Conservation (phyloP, 805 yeast species). For the Schwanniomyces polymorphus region DNA sequence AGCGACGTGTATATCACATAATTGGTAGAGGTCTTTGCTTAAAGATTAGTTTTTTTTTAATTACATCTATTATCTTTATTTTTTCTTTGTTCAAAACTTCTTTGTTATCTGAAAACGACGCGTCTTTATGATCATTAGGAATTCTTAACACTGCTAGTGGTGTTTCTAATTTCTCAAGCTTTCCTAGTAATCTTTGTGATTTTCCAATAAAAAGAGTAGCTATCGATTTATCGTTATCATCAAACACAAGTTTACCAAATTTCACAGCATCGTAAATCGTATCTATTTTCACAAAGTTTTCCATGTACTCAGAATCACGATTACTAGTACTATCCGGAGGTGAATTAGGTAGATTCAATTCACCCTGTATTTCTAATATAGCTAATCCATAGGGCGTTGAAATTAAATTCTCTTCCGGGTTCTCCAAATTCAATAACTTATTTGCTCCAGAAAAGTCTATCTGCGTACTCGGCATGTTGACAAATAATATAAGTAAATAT, state of each 20-base stretch:
- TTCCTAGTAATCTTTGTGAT: slow-evolving; percentile 69
- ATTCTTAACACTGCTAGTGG: slow-evolving; percentile 66
- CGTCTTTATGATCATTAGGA: slow-evolving; percentile 17
- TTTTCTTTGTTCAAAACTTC: slow-evolving; percentile 13
- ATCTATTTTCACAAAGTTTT: slow-evolving; percentile 34
- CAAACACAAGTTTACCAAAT: slow-evolving; percentile 51
- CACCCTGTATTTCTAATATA: slow-evolving; percentile 74
- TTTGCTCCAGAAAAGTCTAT: slow-evolving; percentile 15
- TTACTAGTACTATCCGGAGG: slow-evolving; percentile 35
- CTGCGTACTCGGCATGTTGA: slow-evolving; percentile 16
- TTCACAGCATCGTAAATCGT: slow-evolving; percentile 45
- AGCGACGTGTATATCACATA: slow-evolving; percentile 45
- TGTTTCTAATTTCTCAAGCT: slow-evolving; percentile 54
- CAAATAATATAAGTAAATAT: neutral
- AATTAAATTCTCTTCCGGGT: slow-evolving; percentile 10
- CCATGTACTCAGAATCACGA: slow-evolving; percentile 22
- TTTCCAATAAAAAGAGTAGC: slow-evolving; percentile 66
- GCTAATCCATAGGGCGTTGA: slow-evolving; percentile 60
- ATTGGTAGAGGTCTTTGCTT: slow-evolving; percentile 74
- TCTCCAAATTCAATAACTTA: slow-evolving; percentile 4
- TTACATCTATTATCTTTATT: slow-evolving; percentile 58
- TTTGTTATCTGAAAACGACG: slow-evolving; percentile 6
- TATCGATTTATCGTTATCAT: slow-evolving; percentile 33
- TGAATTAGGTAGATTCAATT: slow-evolving; percentile 46
- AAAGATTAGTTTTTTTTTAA: slow-evolving; percentile 60